Percentiles rank a stretch among this genome's conserved stretches.
Evolutionary conservation across 2,329 filamentous ascomycete species (phyloP).

Genomic region (Drechslerella coelobrocha): DNA sequence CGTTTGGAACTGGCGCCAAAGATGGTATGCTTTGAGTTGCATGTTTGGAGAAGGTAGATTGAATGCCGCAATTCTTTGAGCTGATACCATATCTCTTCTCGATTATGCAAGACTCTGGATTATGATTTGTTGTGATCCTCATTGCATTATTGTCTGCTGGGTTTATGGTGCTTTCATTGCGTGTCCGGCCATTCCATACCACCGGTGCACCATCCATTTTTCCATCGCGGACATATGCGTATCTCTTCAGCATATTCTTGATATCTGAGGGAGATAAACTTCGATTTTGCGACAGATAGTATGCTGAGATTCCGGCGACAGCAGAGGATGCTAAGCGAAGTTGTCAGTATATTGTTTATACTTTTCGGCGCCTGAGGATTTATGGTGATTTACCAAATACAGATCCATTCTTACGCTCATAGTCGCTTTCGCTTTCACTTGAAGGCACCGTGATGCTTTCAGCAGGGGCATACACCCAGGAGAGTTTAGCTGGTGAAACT

Average conservation of each 20-base stretch:
- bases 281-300: conserved; percentile 7
- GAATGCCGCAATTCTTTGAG: too few species aligned
- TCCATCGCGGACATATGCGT: conserved; percentile 2
- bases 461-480: conserved; percentile 11
- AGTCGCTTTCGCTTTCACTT: neutral
- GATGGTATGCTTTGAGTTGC: too few species aligned
- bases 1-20: too few species aligned
- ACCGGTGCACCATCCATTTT: neutral
- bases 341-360: neutral
- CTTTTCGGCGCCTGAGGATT: neutral
- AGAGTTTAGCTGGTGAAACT: neutral
- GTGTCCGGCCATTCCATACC: conserved; percentile 9
- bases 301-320: conserved; percentile 10
- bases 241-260: neutral
- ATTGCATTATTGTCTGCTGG: too few species aligned
- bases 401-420: neutral
- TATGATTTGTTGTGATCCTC: too few species aligned
- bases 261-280: neutral
- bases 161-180: neutral
- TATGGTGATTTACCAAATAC: neutral
- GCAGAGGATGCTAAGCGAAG: neutral
- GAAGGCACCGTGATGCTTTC: conserved; percentile 3
- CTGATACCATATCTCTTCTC: too few species aligned
- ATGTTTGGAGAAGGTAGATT: neutral
- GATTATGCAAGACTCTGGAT: too few species aligned